A percentile compares a stretch with the other conserved stretches of the same genome.
These are phyloP conservation scores for Babesia caballi DNA, from an alignment of 169 alveolate genomes.

Conservation along the genomic window DNA sequence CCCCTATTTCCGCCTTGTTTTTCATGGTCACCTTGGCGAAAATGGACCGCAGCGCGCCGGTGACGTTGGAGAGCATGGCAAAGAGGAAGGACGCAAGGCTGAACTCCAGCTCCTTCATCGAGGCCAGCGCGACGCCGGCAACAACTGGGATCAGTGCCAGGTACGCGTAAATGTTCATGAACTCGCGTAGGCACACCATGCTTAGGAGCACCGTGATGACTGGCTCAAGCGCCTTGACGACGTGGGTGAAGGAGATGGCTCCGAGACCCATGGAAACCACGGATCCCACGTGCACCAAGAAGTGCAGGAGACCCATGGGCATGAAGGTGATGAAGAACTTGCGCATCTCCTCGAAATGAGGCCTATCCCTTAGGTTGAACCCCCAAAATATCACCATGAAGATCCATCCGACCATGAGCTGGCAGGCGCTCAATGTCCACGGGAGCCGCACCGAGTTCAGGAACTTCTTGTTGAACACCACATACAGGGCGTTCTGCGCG, in stretches of 20 bases:
- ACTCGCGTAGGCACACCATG: slow-evolving; percentile 64
- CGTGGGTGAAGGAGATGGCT: slow-evolving; percentile 83
- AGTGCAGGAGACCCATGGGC: slow-evolving; percentile 77
- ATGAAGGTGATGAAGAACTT: slow-evolving; percentile 62
- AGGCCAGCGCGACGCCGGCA: slow-evolving; percentile 78
- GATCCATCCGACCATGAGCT: slow-evolving; percentile 80
- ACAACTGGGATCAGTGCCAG: slow-evolving; percentile 73
- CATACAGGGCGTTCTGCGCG: slow-evolving; percentile 75
- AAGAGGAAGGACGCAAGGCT: slow-evolving; percentile 74
- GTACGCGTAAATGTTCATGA: slow-evolving; percentile 67
- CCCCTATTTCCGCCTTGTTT: slow-evolving; percentile 73
- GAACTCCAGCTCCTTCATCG: slow-evolving; percentile 75
- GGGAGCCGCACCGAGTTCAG: slow-evolving; percentile 74
- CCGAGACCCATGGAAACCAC: slow-evolving; percentile 81
- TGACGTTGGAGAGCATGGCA: slow-evolving; percentile 80
- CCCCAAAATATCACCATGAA: slow-evolving; percentile 66
- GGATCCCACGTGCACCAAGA: slow-evolving; percentile 80
- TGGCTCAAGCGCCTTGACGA: slow-evolving; percentile 82
- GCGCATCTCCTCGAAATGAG: slow-evolving; percentile 54
- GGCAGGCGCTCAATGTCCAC: slow-evolving; percentile 77
- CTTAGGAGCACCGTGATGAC: slow-evolving; percentile 79
- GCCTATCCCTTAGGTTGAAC: slow-evolving; percentile 45
- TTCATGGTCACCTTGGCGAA: slow-evolving; percentile 75
- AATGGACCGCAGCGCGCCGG: slow-evolving; percentile 69
- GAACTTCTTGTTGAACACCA: slow-evolving; percentile 77